These are phyloP conservation scores for Globisporangium yorkense DNA, from an alignment of 352 stramenopile genomes.

Conservation along the genomic window DNA sequence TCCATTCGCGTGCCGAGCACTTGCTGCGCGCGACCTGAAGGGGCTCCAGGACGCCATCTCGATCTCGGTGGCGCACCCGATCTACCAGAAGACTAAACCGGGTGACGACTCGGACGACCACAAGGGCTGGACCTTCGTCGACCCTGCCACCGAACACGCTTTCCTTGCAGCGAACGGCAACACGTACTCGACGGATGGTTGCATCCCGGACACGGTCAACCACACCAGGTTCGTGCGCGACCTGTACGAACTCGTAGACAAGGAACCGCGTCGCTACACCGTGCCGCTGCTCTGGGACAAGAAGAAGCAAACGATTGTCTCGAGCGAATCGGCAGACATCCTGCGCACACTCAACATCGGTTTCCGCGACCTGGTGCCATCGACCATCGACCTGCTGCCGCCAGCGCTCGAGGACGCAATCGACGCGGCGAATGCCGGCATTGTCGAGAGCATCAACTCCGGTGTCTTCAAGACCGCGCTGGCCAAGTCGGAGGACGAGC, in stretches of 20 bases:
- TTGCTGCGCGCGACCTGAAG: constrained; percentile 84
- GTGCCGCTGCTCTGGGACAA: constrained; percentile 75
- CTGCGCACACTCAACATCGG: constrained; percentile 51
- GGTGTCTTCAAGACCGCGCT: no score
- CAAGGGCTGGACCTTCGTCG: constrained; percentile 31
- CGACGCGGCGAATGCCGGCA: no score
- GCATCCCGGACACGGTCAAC: constrained; percentile 20
- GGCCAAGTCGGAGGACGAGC: no score
- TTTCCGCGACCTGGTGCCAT: constrained; percentile 25
- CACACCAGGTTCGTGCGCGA: constrained; percentile 20
- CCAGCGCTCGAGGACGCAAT: no score
- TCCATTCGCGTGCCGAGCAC: constrained; percentile 56
- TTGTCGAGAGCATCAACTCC: no score
- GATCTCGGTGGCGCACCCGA: constrained; percentile 73
- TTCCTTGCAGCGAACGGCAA: constrained; percentile 10
- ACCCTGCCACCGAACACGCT: constrained; percentile 3
- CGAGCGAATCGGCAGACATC: constrained; percentile 71
- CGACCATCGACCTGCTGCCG: no score
- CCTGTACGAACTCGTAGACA: constrained; percentile 31
- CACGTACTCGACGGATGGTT: constrained; percentile 17
- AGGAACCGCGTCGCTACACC: constrained; percentile 18
- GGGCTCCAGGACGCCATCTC: constrained; percentile 88
- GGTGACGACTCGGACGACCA: constrained; percentile 29
- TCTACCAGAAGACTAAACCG: constrained; percentile 38
- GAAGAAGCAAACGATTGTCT: constrained; percentile 61